These are phyloP conservation scores for Xylaria hypoxylon DNA, from an alignment of 2,329 filamentous ascomycete genomes.

Conservation along the genomic window DNA sequence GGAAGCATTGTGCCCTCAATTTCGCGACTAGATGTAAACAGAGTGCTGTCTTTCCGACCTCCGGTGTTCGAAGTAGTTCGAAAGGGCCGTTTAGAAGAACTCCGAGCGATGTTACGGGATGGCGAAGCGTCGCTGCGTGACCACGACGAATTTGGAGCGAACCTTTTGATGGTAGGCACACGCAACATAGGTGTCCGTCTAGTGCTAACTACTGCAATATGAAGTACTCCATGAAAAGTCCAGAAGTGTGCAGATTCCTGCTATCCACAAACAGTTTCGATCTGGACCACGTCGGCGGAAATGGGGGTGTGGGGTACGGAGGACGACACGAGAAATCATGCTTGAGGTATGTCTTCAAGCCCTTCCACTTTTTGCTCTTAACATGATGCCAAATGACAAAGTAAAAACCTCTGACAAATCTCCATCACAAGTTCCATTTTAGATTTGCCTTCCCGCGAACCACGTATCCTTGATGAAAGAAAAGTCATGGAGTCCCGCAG, in stretches of 20 bases:
- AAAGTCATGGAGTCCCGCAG: background rate
- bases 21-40: constrained; percentile 3
- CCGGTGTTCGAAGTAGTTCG: background rate
- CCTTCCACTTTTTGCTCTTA: background rate
- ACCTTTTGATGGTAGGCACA: background rate
- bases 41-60: background rate
- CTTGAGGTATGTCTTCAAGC: background rate
- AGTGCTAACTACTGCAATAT: background rate
- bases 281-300: background rate
- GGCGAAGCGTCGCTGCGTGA: constrained; percentile 11
- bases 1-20: background rate
- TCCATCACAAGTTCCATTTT: background rate
- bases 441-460: too few species aligned
- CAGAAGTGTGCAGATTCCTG: background rate
- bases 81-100: background rate
- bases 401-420: background rate
- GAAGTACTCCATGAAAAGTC: background rate
- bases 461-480: too few species aligned
- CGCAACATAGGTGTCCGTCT: background rate
- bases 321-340: background rate
- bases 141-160: constrained; percentile 10
- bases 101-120: constrained; percentile 3
- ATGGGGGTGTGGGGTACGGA: background rate
- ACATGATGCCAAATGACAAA: background rate
- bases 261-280: constrained; percentile 4